Percentiles rank a stretch among this genome's conserved stretches.
Evolutionary conservation across 768 basidiomycete genomes (phyloP).

Genomic region (Suillus plorans): DNA sequence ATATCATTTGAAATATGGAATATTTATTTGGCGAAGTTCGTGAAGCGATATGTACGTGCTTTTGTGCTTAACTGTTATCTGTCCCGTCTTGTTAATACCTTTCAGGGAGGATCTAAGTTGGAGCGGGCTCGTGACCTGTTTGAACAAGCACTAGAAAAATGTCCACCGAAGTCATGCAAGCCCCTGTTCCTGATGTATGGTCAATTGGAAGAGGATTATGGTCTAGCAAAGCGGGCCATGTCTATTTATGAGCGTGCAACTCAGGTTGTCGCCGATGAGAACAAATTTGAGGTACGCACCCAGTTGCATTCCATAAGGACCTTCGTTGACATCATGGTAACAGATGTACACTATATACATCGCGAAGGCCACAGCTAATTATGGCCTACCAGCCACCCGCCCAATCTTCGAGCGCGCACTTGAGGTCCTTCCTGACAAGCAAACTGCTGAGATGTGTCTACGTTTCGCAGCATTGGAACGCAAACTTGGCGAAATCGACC

Average conservation of each 20-base stretch:
- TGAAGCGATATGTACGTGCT: slow-evolving; percentile 85
- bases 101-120: slow-evolving; percentile 86
- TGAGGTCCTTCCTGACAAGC: slow-evolving; percentile 87
- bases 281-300: slow-evolving; percentile 85
- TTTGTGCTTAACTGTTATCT: slow-evolving; percentile 5
- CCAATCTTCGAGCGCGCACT: slow-evolving; percentile 96
- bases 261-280: slow-evolving; percentile 79
- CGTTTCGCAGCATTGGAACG: slow-evolving; percentile 95
- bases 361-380: slow-evolving; percentile 94
- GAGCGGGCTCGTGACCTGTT: slow-evolving; percentile 97
- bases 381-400: slow-evolving; percentile 92
- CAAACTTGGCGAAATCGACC: slow-evolving; percentile 98
- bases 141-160: slow-evolving; percentile 96
- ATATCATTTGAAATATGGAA: slow-evolving; percentile 99
- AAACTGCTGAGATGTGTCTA: slow-evolving; percentile 97
- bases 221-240: slow-evolving; percentile 95
- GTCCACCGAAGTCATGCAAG: slow-evolving; percentile 93
- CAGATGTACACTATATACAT: slow-evolving; percentile 98
- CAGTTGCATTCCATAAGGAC: not conserved
- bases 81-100: slow-evolving; percentile 6
- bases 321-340: slow-evolving; percentile 8
- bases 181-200: slow-evolving; percentile 95
- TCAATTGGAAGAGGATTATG: slow-evolving; percentile 92
- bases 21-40: slow-evolving; percentile 95
- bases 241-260: slow-evolving; percentile 93